Conservation (phyloP, 2,329 filamentous ascomycete genomes). For the Lasiodiplodia sp. region DNA sequence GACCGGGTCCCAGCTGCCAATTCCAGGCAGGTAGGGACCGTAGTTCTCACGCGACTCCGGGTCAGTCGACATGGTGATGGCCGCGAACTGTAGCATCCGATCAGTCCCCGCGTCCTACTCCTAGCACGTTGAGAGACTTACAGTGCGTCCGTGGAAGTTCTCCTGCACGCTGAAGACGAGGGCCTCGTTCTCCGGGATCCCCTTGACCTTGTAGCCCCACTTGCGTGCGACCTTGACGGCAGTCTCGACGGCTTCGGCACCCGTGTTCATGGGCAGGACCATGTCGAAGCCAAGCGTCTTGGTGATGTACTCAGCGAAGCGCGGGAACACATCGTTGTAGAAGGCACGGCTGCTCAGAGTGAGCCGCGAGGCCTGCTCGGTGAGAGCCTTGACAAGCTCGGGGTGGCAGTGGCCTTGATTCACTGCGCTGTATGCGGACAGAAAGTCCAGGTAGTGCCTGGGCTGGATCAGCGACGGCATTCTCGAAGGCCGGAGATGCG, state of each 20-base stretch:
- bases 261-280: constrained; percentile 98
- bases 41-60: constrained; percentile 97
- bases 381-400: constrained; percentile 87
- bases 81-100: constrained; percentile 73
- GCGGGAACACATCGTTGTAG: constrained; percentile 97
- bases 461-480: constrained; percentile 1
- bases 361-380: constrained; percentile 85
- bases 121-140: constrained; percentile 55
- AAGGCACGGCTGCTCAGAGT: constrained; percentile 95
- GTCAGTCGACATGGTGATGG: constrained; percentile 93
- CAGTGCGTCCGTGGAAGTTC: constrained; percentile 96
- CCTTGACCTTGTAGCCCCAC: constrained; percentile 97
- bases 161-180: constrained; percentile 83
- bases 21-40: constrained; percentile 89
- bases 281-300: constrained; percentile 93
- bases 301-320: constrained; percentile 92
- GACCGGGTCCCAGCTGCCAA: constrained; percentile 77
- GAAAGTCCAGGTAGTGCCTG: constrained; percentile 89
- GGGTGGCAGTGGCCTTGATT: constrained; percentile 99
- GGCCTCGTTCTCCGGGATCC: constrained; percentile 83
- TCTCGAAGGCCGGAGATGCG: background rate
- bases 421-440: constrained; percentile 96
- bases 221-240: constrained; percentile 95
- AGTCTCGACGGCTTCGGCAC: constrained; percentile 94
- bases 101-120: background rate